These are phyloP conservation scores for Verticillium nubilum DNA, from an alignment of 2,329 filamentous ascomycete species.

Conservation along the genomic window DNA sequence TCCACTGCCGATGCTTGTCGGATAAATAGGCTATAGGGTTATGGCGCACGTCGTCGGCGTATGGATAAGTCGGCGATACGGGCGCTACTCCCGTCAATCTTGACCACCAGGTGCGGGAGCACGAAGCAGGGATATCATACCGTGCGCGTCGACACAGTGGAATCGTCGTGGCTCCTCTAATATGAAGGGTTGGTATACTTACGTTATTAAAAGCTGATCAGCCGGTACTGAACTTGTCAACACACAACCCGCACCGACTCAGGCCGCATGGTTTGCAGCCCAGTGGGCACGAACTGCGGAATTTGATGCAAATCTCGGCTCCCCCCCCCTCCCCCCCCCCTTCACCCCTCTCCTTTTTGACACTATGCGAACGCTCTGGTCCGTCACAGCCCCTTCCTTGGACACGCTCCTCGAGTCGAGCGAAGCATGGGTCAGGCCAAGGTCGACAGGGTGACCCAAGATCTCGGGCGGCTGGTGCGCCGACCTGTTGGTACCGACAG, in stretches of 20 bases:
- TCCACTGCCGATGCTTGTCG: neutral
- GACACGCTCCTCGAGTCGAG: neutral
- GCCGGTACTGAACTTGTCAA: neutral
- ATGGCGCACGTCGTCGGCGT: neutral
- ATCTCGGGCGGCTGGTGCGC: neutral
- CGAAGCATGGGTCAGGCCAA: neutral
- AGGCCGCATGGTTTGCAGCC: neutral
- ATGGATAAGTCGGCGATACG: neutral
- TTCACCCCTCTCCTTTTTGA: neutral
- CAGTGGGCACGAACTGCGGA: neutral
- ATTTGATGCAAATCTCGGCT: neutral
- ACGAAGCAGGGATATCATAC: neutral
- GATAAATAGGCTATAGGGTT: neutral
- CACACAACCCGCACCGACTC: neutral
- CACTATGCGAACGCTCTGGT: neutral
- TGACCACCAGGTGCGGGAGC: neutral
- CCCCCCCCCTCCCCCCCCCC: neutral
- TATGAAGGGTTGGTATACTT: neutral
- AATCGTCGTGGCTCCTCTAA: neutral
- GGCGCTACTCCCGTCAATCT: neutral
- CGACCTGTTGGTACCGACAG: conserved; percentile 13
- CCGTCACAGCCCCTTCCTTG: neutral
- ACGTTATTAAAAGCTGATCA: too few relatives aligned
- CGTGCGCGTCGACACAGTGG: neutral
- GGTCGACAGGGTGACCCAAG: neutral